These are phyloP conservation scores for Chlamydomonas sphaeroides DNA, from an alignment of 139 green algal species.

Conservation along the genomic window DNA sequence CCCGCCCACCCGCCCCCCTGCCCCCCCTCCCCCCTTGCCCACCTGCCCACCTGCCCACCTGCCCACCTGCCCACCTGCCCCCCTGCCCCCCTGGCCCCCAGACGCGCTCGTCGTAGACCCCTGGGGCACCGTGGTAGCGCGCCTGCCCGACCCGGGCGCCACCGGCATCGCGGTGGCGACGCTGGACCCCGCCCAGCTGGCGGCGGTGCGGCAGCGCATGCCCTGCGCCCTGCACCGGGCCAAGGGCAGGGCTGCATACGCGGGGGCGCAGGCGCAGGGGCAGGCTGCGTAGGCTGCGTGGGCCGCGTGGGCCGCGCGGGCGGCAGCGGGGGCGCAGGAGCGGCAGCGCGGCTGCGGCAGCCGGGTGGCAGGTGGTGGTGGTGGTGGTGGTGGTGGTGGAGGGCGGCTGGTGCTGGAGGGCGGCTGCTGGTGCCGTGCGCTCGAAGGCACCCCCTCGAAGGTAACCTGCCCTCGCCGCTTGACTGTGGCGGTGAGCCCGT, in stretches of 20 bases:
- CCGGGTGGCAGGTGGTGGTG: no score
- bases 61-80: no score
- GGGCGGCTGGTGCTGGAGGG: no score
- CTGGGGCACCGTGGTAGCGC: conserved; percentile 87
- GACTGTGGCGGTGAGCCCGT: no score
- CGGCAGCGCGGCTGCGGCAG: no score
- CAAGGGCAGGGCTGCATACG: conserved; percentile 20
- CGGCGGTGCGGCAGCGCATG: conserved; percentile 60
- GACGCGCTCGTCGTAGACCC: conserved; percentile 79
- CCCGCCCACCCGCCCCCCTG: not conserved
- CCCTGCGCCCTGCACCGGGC: conserved; percentile 61
- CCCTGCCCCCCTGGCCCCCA: not conserved
- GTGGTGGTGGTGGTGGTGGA: no score
- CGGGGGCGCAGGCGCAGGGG: not conserved
- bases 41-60: no score
- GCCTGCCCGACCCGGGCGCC: conserved; percentile 74
- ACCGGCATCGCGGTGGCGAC: conserved; percentile 83
- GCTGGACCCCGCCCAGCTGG: conserved; percentile 69
- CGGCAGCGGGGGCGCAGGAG: no score
- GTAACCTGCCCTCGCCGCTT: no score
- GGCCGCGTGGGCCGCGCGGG: no score
- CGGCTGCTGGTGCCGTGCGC: no score
- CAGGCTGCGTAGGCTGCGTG: not conserved
- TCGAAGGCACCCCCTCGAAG: no score
- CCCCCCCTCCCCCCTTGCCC: not conserved